Percentiles rank a stretch among this genome's conserved stretches.
Evolutionary conservation across 495 filamentous ascomycete genomes (phyloP).

Genomic region (Cercophora scortea): DNA sequence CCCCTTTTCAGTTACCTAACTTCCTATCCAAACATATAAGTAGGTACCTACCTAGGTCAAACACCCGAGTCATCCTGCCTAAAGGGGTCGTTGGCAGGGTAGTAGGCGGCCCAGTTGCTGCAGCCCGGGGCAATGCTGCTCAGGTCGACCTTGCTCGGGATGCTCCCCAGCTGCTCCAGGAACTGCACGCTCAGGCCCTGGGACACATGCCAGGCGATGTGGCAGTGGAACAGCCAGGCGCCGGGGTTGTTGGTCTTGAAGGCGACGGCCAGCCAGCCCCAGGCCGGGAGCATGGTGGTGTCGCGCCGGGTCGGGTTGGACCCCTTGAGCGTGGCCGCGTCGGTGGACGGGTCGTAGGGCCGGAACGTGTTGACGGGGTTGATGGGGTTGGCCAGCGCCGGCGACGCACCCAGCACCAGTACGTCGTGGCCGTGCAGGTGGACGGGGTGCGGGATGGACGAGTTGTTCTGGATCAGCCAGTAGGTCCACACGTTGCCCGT

Average conservation of each 20-base stretch:
- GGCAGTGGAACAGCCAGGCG: constrained; percentile 36
- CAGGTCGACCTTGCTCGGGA: constrained; percentile 13
- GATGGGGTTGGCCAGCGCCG: constrained; percentile 8
- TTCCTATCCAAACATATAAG: background rate
- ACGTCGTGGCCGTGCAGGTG: constrained; percentile 50
- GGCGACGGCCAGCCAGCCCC: constrained; percentile 41
- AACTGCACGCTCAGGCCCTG: constrained; percentile 39
- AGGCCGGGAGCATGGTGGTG: constrained; percentile 46
- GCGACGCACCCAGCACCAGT: constrained; percentile 40
- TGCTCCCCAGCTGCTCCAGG: constrained; percentile 28
- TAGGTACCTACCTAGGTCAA: background rate
- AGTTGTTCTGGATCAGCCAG: constrained; percentile 37
- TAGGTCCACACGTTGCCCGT: constrained; percentile 26
- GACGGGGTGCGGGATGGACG: constrained; percentile 36
- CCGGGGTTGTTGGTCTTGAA: constrained; percentile 49
- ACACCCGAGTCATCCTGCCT: constrained; percentile 19
- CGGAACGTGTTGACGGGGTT: constrained; percentile 6
- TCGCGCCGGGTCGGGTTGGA: constrained; percentile 51
- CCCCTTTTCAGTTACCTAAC: background rate
- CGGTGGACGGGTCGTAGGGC: constrained; percentile 21
- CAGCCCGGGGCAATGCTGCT: constrained; percentile 13
- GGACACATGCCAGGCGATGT: constrained; percentile 42
- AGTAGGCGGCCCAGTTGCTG: constrained; percentile 17
- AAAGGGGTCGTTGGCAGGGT: constrained; percentile 14
- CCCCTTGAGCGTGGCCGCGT: constrained; percentile 19